Conservation (phyloP, 2,329 filamentous ascomycete species). For the Aspergillus sp. region DNA sequence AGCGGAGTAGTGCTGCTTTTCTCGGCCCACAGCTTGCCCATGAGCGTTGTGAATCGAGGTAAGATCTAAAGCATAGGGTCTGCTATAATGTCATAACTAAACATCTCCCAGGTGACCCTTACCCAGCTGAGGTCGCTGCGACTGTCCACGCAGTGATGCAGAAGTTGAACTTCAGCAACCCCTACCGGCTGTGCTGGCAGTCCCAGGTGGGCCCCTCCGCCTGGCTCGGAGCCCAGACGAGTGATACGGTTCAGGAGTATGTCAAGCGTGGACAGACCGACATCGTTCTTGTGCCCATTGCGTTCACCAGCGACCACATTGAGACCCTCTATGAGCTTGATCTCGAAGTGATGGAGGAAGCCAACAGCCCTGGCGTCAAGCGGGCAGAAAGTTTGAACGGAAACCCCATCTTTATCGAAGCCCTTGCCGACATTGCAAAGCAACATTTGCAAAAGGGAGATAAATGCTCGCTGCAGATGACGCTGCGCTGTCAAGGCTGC, state of each 20-base stretch:
- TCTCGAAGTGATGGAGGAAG: slow-evolving; percentile 85
- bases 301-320: slow-evolving; percentile 98
- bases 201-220: slow-evolving; percentile 93
- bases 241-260: slow-evolving; percentile 80
- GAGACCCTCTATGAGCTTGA: slow-evolving; percentile 95
- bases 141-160: slow-evolving; percentile 98
- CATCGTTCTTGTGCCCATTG: slow-evolving; percentile 86
- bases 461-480: slow-evolving; percentile 80
- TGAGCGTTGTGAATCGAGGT: slow-evolving; percentile 95
- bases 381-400: slow-evolving; percentile 90
- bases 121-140: slow-evolving; percentile 90
- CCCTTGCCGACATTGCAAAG: slow-evolving; percentile 81
- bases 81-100: neutral
- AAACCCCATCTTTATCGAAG: slow-evolving; percentile 82
- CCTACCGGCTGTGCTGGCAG: slow-evolving; percentile 94
- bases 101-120: slow-evolving; percentile 67
- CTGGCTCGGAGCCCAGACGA: slow-evolving; percentile 93
- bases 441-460: slow-evolving; percentile 67
- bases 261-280: slow-evolving; percentile 89
- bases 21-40: slow-evolving; percentile 91
- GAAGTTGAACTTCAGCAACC: slow-evolving; percentile 78
- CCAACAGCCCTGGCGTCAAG: slow-evolving; percentile 73
- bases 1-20: slow-evolving; percentile 83
- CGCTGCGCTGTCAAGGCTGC: slow-evolving; percentile 86
- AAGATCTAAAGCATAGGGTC: slow-evolving; percentile 15